These are phyloP conservation scores for Spinellus fusiger DNA, from an alignment of 192 early-diverging fungal species.

Conservation along the genomic window DNA sequence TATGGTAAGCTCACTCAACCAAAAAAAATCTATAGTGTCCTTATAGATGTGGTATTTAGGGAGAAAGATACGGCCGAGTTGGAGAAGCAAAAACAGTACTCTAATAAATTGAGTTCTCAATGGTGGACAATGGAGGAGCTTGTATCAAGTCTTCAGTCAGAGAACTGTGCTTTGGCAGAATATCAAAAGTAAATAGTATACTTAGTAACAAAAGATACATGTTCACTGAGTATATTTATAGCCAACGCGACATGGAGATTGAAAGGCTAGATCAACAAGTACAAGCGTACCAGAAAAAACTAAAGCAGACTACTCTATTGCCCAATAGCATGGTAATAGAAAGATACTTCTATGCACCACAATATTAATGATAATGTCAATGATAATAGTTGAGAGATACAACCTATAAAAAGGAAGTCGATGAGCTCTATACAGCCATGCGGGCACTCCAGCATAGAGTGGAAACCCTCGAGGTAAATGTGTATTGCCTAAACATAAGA, in stretches of 20 bases:
- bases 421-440: not conserved
- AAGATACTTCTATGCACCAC: not conserved
- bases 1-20: constrained; percentile 29
- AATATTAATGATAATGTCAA: not conserved
- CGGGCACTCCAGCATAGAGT: not conserved
- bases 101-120: constrained; percentile 34
- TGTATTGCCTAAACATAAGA: no score
- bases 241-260: not conserved
- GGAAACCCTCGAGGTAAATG: constrained; percentile 1
- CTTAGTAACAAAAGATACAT: not conserved
- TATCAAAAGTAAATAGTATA: not conserved
- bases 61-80: constrained; percentile 35
- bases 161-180: constrained; percentile 10
- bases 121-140: constrained; percentile 27
- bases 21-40: constrained; percentile 8
- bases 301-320: not conserved
- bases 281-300: not conserved
- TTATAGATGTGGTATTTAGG: not conserved
- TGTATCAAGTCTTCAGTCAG: constrained; percentile 16
- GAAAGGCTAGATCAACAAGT: not conserved
- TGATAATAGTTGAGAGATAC: not conserved
- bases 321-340: not conserved
- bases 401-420: not conserved
- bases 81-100: constrained; percentile 37
- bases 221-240: not conserved